Evolutionary conservation across 148 eudicot species (phyloP).

Genomic region (Rhododendron simsii): DNA sequence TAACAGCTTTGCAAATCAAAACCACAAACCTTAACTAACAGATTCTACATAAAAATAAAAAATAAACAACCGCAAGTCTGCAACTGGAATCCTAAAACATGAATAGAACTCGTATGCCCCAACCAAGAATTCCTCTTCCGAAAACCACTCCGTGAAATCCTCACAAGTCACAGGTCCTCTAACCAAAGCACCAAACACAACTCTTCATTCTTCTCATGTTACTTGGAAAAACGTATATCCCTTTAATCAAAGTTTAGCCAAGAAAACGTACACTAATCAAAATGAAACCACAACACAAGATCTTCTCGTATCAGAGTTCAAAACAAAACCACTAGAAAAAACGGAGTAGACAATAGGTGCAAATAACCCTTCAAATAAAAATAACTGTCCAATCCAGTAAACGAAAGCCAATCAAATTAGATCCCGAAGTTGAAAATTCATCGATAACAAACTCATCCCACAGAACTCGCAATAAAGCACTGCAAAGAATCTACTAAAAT

Average conservation of each 20-base stretch:
- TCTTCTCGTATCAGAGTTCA: neutral
- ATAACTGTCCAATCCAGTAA: neutral
- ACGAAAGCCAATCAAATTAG: neutral
- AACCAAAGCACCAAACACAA: neutral
- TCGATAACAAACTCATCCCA: neutral
- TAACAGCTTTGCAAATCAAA: neutral
- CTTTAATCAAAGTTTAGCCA: neutral
- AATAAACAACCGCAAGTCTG: neutral
- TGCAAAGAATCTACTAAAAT: neutral
- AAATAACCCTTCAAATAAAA: neutral
- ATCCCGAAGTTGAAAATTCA: neutral
- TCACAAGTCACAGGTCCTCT: neutral
- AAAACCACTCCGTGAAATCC: neutral
- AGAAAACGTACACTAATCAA: neutral
- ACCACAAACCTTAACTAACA: neutral
- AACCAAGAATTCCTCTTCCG: neutral
- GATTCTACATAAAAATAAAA: neutral
- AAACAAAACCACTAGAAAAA: neutral
- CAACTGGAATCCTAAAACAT: neutral
- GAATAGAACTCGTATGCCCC: neutral
- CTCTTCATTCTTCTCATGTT: neutral
- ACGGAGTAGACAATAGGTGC: neutral
- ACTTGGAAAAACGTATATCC: neutral
- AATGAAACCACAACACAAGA: neutral
- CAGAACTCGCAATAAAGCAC: neutral